A percentile compares a stretch with the other conserved stretches of the same genome.
phyloP scores from a whole-genome alignment of 768 basidiomycete species.

The Rhodotorula diobovata region DNA sequence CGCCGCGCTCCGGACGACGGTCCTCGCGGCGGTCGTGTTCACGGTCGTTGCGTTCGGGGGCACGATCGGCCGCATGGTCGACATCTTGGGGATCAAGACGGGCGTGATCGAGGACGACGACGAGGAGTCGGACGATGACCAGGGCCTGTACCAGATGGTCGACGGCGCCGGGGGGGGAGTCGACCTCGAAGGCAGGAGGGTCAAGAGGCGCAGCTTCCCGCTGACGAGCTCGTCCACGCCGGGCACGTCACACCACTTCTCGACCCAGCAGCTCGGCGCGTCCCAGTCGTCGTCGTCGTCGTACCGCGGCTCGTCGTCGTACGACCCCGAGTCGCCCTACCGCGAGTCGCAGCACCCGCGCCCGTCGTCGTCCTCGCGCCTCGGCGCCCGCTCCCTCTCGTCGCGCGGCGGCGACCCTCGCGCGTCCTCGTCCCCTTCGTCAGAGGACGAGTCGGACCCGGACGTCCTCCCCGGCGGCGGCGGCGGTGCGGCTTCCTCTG shows the following conservation, averaged over 20 bases:
- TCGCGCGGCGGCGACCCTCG: not conserved
- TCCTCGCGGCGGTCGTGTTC: slow-evolving; percentile 89
- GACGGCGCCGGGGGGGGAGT: too few species aligned
- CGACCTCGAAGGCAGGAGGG: slow-evolving; percentile 4
- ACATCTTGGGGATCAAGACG: slow-evolving; percentile 89
- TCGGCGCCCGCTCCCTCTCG: not conserved
- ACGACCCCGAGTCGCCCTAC: slow-evolving; percentile 5
- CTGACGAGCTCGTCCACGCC: not conserved
- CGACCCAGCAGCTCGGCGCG: not conserved
- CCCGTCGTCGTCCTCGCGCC: slow-evolving; percentile 1
- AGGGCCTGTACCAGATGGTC: slow-evolving; percentile 11
- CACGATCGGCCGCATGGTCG: slow-evolving; percentile 94
- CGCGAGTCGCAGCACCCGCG: not conserved
- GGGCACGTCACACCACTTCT: not conserved
- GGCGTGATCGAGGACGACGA: slow-evolving; percentile 90
- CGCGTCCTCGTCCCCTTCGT: slow-evolving; percentile 9
- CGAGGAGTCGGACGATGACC: slow-evolving; percentile 51
- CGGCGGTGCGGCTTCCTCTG: too few species aligned
- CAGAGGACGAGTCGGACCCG: slow-evolving; percentile 36
- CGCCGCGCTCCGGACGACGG: slow-evolving; percentile 82
- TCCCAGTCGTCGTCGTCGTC: not conserved
- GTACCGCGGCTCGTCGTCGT: not conserved
- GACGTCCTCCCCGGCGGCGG: slow-evolving; percentile 34
- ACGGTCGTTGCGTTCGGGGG: slow-evolving; percentile 94
- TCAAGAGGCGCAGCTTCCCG: not conserved